A percentile compares a stretch with the other conserved stretches of the same genome.
Evolutionary conservation across 2,329 filamentous ascomycete species (phyloP).

Genomic region (Fusarium sp.): DNA sequence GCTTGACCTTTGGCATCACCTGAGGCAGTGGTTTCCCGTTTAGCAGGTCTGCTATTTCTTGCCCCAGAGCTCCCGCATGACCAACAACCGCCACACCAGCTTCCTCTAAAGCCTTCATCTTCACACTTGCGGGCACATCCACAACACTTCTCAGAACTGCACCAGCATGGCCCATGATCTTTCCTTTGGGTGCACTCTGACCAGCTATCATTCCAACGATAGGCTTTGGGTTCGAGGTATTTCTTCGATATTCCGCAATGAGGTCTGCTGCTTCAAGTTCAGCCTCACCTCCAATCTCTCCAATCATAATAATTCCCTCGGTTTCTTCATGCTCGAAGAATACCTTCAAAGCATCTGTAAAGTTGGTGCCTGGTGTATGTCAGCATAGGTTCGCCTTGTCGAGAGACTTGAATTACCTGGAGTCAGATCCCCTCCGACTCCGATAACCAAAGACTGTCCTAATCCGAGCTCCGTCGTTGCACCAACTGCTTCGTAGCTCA

Average conservation of each 20-base stretch:
- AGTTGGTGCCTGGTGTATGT: conserved; percentile 62
- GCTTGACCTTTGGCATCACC: neutral
- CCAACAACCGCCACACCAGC: conserved; percentile 53
- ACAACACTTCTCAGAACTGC: conserved; percentile 59
- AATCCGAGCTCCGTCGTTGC: conserved; percentile 78
- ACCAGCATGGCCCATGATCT: conserved; percentile 79
- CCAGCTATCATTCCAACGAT: conserved; percentile 74
- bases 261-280: conserved; percentile 78
- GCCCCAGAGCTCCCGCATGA: neutral
- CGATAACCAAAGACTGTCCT: conserved; percentile 81
- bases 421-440: conserved; percentile 80
- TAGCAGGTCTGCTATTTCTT: neutral
- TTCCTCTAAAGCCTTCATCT: conserved; percentile 49
- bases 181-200: conserved; percentile 67
- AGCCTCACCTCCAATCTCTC: conserved; percentile 76
- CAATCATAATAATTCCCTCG: conserved; percentile 76
- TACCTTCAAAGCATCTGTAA: conserved; percentile 75
- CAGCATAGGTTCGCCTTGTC: fast-evolving
- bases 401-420: conserved; percentile 58
- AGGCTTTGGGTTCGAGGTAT: conserved; percentile 70
- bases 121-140: conserved; percentile 47
- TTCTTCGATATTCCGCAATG: conserved; percentile 70
- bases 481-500: conserved; percentile 83
- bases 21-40: neutral
- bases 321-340: conserved; percentile 77